Evolutionary conservation across 495 filamentous ascomycete genomes (phyloP).

Genomic region (Aspergillus sparsus): DNA sequence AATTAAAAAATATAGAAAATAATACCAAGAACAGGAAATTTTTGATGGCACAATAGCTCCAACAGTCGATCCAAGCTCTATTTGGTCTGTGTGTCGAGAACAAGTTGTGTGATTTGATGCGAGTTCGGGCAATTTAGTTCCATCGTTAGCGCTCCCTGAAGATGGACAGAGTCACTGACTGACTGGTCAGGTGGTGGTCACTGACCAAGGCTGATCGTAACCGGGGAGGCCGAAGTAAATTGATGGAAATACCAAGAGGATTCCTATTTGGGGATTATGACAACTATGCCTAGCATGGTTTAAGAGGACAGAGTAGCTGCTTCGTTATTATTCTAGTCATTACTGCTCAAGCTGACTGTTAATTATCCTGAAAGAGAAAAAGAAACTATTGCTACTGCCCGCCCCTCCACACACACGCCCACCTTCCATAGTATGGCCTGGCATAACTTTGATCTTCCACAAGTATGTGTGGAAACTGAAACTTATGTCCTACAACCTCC

Average conservation of each 20-base stretch:
- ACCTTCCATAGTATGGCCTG: no score
- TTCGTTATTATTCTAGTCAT: not conserved
- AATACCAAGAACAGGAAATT: slow-evolving; percentile 13
- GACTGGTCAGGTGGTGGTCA: slow-evolving; percentile 32
- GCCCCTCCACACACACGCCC: no score
- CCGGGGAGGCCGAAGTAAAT: slow-evolving; percentile 25
- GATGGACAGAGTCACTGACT: slow-evolving; percentile 11
- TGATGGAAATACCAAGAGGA: not conserved
- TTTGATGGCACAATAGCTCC: slow-evolving; percentile 8
- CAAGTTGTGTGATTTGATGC: slow-evolving; percentile 23
- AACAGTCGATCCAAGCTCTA: slow-evolving; percentile 20
- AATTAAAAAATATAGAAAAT: not conserved
- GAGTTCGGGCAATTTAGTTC: slow-evolving; percentile 21
- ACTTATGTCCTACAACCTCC: not conserved
- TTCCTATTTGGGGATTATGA: not conserved
- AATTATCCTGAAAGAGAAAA: not conserved
- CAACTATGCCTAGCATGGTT: not conserved
- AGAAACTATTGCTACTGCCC: no score
- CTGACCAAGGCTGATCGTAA: slow-evolving; percentile 21
- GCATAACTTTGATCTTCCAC: not conserved
- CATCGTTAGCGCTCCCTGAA: not conserved
- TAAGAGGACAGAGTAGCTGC: not conserved
- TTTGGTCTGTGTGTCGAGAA: slow-evolving; percentile 23
- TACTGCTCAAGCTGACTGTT: not conserved
- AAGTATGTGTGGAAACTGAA: not conserved